Percentiles rank a stretch among this genome's conserved stretches.
Evolutionary conservation across 768 basidiomycete species (phyloP).

Genomic region (Termitomyces sp.): DNA sequence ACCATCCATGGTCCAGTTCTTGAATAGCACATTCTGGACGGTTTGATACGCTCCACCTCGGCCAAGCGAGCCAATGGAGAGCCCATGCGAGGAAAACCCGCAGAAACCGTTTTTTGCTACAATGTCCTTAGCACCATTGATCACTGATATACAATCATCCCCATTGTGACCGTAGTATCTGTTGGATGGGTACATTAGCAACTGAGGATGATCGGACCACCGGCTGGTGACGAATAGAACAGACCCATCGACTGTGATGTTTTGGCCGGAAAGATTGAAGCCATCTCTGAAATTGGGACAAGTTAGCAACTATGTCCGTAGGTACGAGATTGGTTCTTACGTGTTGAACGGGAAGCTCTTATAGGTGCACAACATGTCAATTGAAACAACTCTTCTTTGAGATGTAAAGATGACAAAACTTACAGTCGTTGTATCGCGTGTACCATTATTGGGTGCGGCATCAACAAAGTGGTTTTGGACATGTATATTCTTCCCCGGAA

Average conservation of each 20-base stretch:
- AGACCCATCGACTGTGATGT: slow-evolving; percentile 37
- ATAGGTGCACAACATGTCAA: neutral
- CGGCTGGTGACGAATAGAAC: neutral
- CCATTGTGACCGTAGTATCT: slow-evolving; percentile 43
- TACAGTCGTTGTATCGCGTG: slow-evolving; percentile 31
- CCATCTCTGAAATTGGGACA: slow-evolving; percentile 20
- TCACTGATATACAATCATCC: slow-evolving; percentile 46
- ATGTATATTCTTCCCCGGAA: slow-evolving; percentile 34
- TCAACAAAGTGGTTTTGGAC: slow-evolving; percentile 39
- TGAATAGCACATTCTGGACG: slow-evolving; percentile 42
- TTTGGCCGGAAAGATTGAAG: slow-evolving; percentile 35
- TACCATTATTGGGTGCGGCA: slow-evolving; percentile 35
- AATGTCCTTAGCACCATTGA: slow-evolving; percentile 41
- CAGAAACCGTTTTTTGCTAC: slow-evolving; percentile 42
- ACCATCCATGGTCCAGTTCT: slow-evolving; percentile 47
- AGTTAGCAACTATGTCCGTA: neutral
- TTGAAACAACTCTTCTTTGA: too few species aligned
- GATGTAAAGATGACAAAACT: too few species aligned
- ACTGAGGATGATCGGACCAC: neutral
- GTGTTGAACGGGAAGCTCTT: slow-evolving; percentile 43
- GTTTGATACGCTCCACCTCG: slow-evolving; percentile 34
- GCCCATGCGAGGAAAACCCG: slow-evolving; percentile 45
- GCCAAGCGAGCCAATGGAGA: slow-evolving; percentile 45
- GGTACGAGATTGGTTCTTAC: slow-evolving; percentile 20
- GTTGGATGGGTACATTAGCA: neutral